Evolutionary conservation across 2,329 filamentous ascomycete genomes (phyloP).

Genomic region (Eutypa lata): DNA sequence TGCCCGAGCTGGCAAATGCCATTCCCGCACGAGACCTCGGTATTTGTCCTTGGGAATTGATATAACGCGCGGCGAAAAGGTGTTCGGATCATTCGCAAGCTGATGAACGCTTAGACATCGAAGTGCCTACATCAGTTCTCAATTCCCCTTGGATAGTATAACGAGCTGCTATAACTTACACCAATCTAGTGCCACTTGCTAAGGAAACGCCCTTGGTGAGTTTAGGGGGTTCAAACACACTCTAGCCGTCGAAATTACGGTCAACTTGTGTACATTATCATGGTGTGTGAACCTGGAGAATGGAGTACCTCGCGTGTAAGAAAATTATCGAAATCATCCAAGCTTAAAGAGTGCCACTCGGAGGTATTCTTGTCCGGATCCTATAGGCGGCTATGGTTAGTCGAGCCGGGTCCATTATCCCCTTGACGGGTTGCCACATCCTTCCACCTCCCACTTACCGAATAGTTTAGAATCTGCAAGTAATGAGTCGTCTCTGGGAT

Average conservation of each 20-base stretch:
- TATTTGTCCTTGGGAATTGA: conserved; percentile 21
- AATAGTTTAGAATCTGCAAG: conserved; percentile 20
- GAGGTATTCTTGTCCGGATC: neutral
- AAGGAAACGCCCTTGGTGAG: neutral
- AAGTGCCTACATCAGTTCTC: neutral
- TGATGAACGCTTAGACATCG: conserved; percentile 13
- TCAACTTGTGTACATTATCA: neutral
- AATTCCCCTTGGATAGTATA: neutral
- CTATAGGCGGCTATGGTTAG: neutral
- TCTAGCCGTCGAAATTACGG: conserved; percentile 1
- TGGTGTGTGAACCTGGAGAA: neutral
- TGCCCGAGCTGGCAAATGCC: conserved; percentile 25
- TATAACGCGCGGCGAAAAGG: conserved; percentile 25
- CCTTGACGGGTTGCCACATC: neutral
- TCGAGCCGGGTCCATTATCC: neutral
- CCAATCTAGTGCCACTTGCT: conserved; percentile 8
- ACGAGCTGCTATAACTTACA: conserved; percentile 1
- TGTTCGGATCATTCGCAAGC: conserved; percentile 20
- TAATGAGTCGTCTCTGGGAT: conserved; percentile 10
- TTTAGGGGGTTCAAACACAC: conserved; percentile 7
- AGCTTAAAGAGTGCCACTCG: conserved; percentile 2
- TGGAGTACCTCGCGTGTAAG: conserved; percentile 9
- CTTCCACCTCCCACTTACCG: conserved; percentile 5
- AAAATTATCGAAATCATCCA: conserved; percentile 13
- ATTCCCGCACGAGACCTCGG: conserved; percentile 20